A percentile compares a stretch with the other conserved stretches of the same genome.
Evolutionary conservation across 805 yeast genomes (phyloP).

Genomic region (Saccharomycopsis sp.): DNA sequence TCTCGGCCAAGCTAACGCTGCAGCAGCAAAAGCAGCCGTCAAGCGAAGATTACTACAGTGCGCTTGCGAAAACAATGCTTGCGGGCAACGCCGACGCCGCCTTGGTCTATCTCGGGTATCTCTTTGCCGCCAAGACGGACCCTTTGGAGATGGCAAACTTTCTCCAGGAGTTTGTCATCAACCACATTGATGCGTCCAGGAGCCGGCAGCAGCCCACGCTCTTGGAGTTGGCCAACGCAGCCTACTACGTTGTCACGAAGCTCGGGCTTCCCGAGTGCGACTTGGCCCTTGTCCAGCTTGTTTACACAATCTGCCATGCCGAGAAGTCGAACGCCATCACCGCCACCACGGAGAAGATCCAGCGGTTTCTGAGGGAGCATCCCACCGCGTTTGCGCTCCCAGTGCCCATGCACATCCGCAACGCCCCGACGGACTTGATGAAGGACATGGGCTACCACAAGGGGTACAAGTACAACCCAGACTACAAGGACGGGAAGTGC

Average conservation of each 20-base stretch:
- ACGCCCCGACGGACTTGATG: conserved; percentile 93
- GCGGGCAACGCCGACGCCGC: conserved; percentile 90
- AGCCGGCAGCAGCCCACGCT: conserved; percentile 56
- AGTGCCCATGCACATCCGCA: conserved; percentile 72
- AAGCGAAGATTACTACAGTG: conserved; percentile 43
- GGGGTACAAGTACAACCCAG: conserved; percentile 85
- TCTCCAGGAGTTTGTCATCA: conserved; percentile 89
- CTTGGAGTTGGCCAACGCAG: conserved; percentile 78
- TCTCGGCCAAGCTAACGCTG: too few relatives aligned
- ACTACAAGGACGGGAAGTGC: conserved; percentile 61
- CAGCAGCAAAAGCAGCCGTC: background rate
- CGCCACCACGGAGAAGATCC: conserved; percentile 33
- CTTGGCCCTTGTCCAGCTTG: conserved; percentile 82
- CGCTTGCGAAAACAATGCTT: conserved; percentile 84
- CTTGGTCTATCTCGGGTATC: conserved; percentile 71
- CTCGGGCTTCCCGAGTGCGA: conserved; percentile 96
- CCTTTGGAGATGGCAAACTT: conserved; percentile 83
- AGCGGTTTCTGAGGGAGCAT: conserved; percentile 22
- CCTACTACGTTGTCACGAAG: conserved; percentile 80
- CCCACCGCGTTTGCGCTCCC: conserved; percentile 20
- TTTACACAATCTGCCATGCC: conserved; percentile 77
- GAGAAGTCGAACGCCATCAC: conserved; percentile 69
- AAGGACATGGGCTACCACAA: conserved; percentile 77
- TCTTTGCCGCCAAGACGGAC: conserved; percentile 89
- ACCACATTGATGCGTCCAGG: conserved; percentile 86